Percentiles rank a stretch among this genome's conserved stretches.
phyloP scores from a whole-genome alignment of 305 asterid genomes.

The Rubia peregrina region DNA sequence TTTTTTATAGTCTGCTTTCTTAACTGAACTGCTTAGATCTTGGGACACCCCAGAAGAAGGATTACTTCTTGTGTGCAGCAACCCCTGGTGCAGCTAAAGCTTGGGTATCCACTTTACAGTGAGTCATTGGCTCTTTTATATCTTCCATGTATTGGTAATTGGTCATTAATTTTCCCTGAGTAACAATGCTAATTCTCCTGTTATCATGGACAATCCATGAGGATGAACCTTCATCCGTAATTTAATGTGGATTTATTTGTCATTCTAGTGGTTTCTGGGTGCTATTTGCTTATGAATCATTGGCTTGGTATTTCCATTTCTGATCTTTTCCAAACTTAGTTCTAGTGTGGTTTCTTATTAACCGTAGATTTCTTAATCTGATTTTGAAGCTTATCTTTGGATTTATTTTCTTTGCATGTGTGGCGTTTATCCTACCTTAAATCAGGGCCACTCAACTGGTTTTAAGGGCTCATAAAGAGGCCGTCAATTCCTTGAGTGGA shows the following conservation, averaged over 20 bases:
- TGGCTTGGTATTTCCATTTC: neutral
- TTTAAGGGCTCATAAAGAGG: conserved; percentile 93
- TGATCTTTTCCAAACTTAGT: too few species aligned
- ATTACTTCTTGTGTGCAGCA: conserved; percentile 97
- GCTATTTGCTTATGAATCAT: neutral
- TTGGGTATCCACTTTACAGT: conserved; percentile 97
- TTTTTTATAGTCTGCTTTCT: conserved; percentile 26
- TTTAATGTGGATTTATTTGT: neutral
- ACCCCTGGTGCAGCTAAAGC: conserved; percentile 97
- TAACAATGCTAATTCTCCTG: neutral
- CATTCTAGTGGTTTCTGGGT: neutral
- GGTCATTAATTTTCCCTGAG: neutral
- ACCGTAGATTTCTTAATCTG: neutral
- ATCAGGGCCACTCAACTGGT: conserved; percentile 92
- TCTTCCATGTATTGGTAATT: conserved; percentile 15
- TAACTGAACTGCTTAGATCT: conserved; percentile 61
- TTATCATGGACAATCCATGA: neutral
- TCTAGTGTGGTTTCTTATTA: neutral
- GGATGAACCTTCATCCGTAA: neutral
- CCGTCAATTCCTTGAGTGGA: conserved; percentile 94
- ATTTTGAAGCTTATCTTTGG: neutral
- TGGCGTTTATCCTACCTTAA: conserved; percentile 18
- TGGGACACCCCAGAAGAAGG: conserved; percentile 95
- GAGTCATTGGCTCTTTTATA: conserved; percentile 39
- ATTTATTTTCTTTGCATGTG: conserved; percentile 8